phyloP scores from a whole-genome alignment of 2,329 filamentous ascomycete genomes.

The Phaeosphaeriaceae sp. region DNA sequence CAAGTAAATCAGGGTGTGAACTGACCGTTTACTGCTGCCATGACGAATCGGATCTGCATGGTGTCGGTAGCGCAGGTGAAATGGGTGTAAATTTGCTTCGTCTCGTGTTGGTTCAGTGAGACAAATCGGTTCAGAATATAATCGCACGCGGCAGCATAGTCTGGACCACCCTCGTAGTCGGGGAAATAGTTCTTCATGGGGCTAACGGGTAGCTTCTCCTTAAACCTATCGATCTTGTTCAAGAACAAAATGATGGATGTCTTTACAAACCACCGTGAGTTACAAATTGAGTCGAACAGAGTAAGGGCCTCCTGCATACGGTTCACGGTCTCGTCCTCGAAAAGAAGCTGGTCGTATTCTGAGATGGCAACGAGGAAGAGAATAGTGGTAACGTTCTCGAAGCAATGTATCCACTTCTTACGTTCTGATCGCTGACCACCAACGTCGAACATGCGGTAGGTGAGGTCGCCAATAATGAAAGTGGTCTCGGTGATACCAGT shows the following conservation, averaged over 20 bases:
- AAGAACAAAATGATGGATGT: slow-evolving; percentile 76
- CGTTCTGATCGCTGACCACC: slow-evolving; percentile 94
- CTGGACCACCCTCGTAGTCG: slow-evolving; percentile 84
- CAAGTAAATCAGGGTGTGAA: neutral
- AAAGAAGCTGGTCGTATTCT: slow-evolving; percentile 94
- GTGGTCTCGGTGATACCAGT: slow-evolving; percentile 97
- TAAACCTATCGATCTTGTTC: slow-evolving; percentile 78
- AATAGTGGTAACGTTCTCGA: slow-evolving; percentile 96
- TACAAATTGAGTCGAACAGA: slow-evolving; percentile 75
- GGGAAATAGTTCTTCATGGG: slow-evolving; percentile 80
- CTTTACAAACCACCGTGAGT: slow-evolving; percentile 75
- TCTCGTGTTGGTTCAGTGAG: slow-evolving; percentile 97
- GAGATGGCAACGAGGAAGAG: slow-evolving; percentile 97
- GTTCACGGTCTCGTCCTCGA: slow-evolving; percentile 90
- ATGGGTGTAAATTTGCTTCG: slow-evolving; percentile 99
- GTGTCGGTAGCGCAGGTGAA: slow-evolving; percentile 99
- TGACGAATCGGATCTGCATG: slow-evolving; percentile 98
- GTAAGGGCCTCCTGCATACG: slow-evolving; percentile 76
- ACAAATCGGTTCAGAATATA: slow-evolving; percentile 99
- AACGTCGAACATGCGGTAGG: slow-evolving; percentile 97
- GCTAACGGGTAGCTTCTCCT: slow-evolving; percentile 75
- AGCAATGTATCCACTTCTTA: slow-evolving; percentile 99
- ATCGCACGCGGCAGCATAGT: slow-evolving; percentile 95
- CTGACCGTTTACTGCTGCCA: slow-evolving; percentile 98
- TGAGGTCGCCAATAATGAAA: slow-evolving; percentile 92